A percentile compares a stretch with the other conserved stretches of the same genome.
Evolutionary conservation across 768 basidiomycete genomes (phyloP).

Genomic region (Lentinus brumalis): DNA sequence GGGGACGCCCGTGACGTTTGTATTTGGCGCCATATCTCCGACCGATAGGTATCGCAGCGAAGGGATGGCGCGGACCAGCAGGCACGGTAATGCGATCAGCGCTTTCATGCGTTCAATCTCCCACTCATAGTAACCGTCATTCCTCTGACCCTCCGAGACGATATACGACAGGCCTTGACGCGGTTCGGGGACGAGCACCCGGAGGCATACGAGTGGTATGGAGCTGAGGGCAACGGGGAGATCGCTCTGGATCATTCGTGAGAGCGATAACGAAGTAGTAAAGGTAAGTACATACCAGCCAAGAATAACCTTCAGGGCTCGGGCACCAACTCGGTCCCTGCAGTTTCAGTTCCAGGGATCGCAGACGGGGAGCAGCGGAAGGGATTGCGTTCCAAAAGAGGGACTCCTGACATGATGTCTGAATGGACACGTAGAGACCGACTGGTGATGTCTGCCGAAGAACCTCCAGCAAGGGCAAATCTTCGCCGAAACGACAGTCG

Average conservation of each 20-base stretch:
- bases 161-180: background rate
- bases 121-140: background rate
- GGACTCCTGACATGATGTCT: background rate
- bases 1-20: background rate
- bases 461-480: background rate
- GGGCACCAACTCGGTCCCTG: background rate
- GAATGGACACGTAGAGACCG: background rate
- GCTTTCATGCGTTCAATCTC: background rate
- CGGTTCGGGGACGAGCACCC: background rate
- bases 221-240: background rate
- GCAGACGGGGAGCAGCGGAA: background rate
- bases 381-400: background rate
- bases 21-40: background rate
- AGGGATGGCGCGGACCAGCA: constrained; percentile 1
- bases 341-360: constrained; percentile 1
- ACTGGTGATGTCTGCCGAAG: constrained; percentile 6
- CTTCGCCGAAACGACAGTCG: background rate
- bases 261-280: too few relatives aligned
- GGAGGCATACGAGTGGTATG: background rate
- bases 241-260: background rate
- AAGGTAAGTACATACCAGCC: constrained; percentile 4
- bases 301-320: background rate
- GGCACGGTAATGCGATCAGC: background rate
- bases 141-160: background rate
- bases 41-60: constrained; percentile 1